Evolutionary conservation across 2,329 filamentous ascomycete species (phyloP).

Genomic region (Penicillium sp.): DNA sequence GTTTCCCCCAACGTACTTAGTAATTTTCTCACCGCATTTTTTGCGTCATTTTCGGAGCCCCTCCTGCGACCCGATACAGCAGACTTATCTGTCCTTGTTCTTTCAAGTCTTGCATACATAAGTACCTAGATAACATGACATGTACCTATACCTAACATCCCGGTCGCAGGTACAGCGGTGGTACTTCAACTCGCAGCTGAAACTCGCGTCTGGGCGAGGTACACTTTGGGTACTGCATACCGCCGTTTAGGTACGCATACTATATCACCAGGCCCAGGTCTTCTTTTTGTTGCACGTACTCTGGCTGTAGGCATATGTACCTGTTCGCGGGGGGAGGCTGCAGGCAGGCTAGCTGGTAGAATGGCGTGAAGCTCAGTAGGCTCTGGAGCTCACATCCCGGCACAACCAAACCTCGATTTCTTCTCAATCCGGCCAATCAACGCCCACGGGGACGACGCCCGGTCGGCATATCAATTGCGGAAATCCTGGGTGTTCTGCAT

Average conservation of each 20-base stretch:
- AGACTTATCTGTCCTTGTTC: neutral
- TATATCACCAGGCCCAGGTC: neutral
- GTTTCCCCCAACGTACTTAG: neutral
- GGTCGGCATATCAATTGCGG: neutral
- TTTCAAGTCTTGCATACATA: neutral
- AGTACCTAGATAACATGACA: neutral
- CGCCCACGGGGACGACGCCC: neutral
- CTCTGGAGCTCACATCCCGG: neutral
- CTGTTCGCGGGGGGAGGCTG: neutral
- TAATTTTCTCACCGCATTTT: constrained; percentile 21
- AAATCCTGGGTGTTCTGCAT: neutral
- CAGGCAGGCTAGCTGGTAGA: neutral
- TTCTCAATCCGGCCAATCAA: neutral
- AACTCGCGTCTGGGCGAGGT: neutral
- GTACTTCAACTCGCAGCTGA: neutral
- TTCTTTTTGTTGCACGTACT: neutral
- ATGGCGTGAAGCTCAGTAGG: neutral
- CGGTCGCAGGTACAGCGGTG: neutral
- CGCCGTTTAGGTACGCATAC: neutral
- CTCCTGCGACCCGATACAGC: neutral
- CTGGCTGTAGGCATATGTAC: neutral
- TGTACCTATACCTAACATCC: neutral
- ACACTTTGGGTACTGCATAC: neutral
- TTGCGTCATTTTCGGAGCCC: constrained; percentile 10
- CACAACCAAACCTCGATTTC: neutral